Percentiles rank a stretch among this genome's conserved stretches.
These are phyloP conservation scores for Myriosclerotinia duriaeana DNA, from an alignment of 2,329 filamentous ascomycete genomes.

Conservation along the genomic window DNA sequence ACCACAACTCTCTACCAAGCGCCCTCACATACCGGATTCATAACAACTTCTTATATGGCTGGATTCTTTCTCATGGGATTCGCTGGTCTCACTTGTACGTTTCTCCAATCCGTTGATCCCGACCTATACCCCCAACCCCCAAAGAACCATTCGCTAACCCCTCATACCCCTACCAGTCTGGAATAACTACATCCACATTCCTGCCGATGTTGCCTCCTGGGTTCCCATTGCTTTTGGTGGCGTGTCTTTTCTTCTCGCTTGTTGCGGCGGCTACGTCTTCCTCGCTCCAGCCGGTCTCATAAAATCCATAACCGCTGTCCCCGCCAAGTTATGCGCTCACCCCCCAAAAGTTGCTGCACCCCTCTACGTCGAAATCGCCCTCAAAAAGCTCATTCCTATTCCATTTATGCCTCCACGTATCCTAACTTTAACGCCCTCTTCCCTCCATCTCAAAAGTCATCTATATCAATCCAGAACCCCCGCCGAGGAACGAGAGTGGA, in stretches of 20 bases:
- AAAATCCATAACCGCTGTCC: conserved; percentile 42
- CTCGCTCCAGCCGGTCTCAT: conserved; percentile 59
- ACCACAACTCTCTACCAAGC: conserved; percentile 64
- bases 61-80: conserved; percentile 54
- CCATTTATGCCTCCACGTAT: conserved; percentile 35
- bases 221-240: conserved; percentile 57
- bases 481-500: conserved; percentile 31
- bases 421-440: conserved; percentile 25
- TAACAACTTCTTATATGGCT: conserved; percentile 58
- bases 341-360: conserved; percentile 9
- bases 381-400: conserved; percentile 38
- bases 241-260: conserved; percentile 59
- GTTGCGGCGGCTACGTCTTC: conserved; percentile 60
- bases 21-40: conserved; percentile 62
- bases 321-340: conserved; percentile 26
- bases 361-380: conserved; percentile 53
- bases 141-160: background rate
- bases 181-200: conserved; percentile 49
- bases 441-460: conserved; percentile 12
- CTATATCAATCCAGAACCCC: conserved; percentile 24
- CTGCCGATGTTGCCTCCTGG: conserved; percentile 55
- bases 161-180: conserved; percentile 35
- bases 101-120: background rate
- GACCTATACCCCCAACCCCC: no score
- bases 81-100: conserved; percentile 49